A percentile compares a stretch with the other conserved stretches of the same genome.
Conservation (phyloP, 208 protist species). For the Leishmania amazonensis region DNA sequence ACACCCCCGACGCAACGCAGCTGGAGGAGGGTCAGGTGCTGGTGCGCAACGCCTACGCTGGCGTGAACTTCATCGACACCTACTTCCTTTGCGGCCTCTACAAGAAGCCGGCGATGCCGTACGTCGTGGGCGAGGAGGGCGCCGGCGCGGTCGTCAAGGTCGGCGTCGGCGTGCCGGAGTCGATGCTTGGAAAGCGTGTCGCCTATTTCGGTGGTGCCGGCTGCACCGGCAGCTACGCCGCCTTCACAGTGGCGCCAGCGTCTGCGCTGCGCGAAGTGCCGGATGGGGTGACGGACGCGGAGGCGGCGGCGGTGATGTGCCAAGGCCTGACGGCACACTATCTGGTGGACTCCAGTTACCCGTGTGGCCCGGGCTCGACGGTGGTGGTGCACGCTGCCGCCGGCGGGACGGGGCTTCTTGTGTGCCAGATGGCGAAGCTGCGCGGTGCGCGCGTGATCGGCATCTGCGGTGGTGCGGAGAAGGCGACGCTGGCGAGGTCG, state of each 20-base stretch:
- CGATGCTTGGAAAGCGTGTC: slow-evolving; percentile 65
- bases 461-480: slow-evolving; percentile 72
- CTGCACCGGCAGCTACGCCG: slow-evolving; percentile 58
- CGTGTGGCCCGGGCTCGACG: slow-evolving; percentile 36
- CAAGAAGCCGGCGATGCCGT: slow-evolving; percentile 70
- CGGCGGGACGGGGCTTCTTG: slow-evolving; percentile 80
- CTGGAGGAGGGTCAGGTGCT: slow-evolving; percentile 42
- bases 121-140: slow-evolving; percentile 78
- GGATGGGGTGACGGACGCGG: slow-evolving; percentile 48
- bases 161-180: slow-evolving; percentile 10
- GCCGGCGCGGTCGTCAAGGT: slow-evolving; percentile 62
- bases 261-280: slow-evolving; percentile 36
- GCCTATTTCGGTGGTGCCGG: slow-evolving; percentile 58
- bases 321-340: slow-evolving; percentile 93
- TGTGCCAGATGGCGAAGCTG: slow-evolving; percentile 93
- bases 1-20: slow-evolving; percentile 8
- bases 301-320: slow-evolving; percentile 59
- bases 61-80: slow-evolving; percentile 95
- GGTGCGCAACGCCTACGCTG: slow-evolving; percentile 54
- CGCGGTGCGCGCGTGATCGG: slow-evolving; percentile 91
- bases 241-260: slow-evolving; percentile 51
- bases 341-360: slow-evolving; percentile 67
- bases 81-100: slow-evolving; percentile 88
- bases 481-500: slow-evolving; percentile 52
- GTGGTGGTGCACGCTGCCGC: slow-evolving; percentile 90